phyloP scores from a whole-genome alignment of 2,329 filamentous ascomycete species.

The Chrysoporthe austroafricana region DNA sequence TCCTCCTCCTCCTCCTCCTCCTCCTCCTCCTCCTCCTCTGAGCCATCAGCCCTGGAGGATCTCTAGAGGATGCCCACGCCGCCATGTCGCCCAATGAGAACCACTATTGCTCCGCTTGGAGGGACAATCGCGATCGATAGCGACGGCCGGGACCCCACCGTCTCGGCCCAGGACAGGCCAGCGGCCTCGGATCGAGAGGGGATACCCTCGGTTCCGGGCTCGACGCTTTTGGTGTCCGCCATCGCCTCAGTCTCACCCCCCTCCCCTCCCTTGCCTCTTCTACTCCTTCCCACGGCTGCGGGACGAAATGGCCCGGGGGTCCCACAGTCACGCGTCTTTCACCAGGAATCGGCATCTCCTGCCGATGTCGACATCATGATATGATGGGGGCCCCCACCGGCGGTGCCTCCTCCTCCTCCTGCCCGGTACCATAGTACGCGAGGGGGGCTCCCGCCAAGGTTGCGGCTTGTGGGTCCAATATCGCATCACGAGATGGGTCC shows the following conservation, averaged over 20 bases:
- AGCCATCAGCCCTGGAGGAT: constrained; percentile 1
- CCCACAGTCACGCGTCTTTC: not conserved
- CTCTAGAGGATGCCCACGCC: not conserved
- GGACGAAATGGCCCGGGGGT: not conserved
- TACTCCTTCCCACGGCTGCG: too few species aligned
- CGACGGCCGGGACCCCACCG: too few species aligned
- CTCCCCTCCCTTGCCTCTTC: not conserved
- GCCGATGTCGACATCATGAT: not conserved
- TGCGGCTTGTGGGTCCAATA: constrained; percentile 8
- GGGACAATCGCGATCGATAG: too few species aligned
- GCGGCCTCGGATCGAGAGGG: too few species aligned
- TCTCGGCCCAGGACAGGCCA: too few species aligned
- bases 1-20: not conserved
- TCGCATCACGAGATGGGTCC: constrained; percentile 8
- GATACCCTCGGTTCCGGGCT: too few species aligned
- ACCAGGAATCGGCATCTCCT: not conserved
- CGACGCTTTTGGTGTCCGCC: too few species aligned
- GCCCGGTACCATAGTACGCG: too few species aligned
- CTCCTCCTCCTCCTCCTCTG: not conserved
- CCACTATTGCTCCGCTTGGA: not conserved
- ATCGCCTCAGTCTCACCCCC: too few species aligned
- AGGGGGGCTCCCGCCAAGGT: not conserved
- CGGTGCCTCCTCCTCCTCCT: not conserved
- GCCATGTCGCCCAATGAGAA: not conserved
- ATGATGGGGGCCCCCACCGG: not conserved